These are phyloP conservation scores for Fusarium sp. DNA, from an alignment of 2,329 filamentous ascomycete genomes.

Conservation along the genomic window DNA sequence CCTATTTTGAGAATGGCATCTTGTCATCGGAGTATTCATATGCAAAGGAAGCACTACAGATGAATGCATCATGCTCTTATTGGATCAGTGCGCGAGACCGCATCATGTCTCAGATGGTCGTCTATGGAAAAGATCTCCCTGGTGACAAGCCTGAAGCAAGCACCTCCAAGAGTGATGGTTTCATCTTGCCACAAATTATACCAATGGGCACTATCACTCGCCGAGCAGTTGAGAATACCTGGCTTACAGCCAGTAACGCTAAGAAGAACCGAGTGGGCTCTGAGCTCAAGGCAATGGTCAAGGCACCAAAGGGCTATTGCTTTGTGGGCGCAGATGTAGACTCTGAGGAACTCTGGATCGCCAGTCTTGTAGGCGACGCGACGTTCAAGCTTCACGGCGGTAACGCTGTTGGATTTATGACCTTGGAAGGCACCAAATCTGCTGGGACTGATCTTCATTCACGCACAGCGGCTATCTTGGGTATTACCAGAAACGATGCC, in stretches of 20 bases:
- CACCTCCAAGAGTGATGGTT: slow-evolving; percentile 63
- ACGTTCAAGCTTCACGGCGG: slow-evolving; percentile 95
- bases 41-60: slow-evolving; percentile 93
- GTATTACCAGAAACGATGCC: slow-evolving; percentile 93
- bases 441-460: slow-evolving; percentile 95
- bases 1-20: slow-evolving; percentile 90
- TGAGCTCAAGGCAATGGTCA: slow-evolving; percentile 96
- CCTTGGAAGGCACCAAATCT: slow-evolving; percentile 92
- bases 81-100: slow-evolving; percentile 97
- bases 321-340: slow-evolving; percentile 99
- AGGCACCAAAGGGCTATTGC: slow-evolving; percentile 86
- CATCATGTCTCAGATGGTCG: slow-evolving; percentile 94
- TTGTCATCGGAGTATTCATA: slow-evolving; percentile 89
- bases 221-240: slow-evolving; percentile 95
- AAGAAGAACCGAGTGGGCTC: slow-evolving; percentile 96
- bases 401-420: slow-evolving; percentile 99
- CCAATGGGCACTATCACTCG: slow-evolving; percentile 98
- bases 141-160: slow-evolving; percentile 10
- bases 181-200: slow-evolving; percentile 93
- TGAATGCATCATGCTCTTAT: slow-evolving; percentile 99
- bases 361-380: slow-evolving; percentile 91
- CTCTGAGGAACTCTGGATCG: slow-evolving; percentile 98
- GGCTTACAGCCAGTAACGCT: slow-evolving; percentile 97
- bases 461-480: slow-evolving; percentile 89
- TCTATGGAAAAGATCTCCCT: slow-evolving; percentile 76